These are phyloP conservation scores for Fusarium bactridioides DNA, from an alignment of 2,329 filamentous ascomycete species.

Conservation along the genomic window DNA sequence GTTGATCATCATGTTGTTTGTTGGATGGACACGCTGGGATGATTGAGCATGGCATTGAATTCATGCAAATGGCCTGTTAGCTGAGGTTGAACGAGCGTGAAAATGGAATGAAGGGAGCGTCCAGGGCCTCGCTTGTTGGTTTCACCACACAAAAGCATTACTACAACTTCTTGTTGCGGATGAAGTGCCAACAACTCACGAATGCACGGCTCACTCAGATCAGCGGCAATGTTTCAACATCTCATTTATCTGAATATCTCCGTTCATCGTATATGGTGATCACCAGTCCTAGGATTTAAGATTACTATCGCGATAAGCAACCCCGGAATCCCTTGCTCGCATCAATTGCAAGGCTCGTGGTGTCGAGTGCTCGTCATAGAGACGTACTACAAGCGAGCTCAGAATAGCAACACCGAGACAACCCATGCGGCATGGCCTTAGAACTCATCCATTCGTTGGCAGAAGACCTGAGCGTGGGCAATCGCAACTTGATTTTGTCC, in stretches of 20 bases:
- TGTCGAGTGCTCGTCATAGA: slow-evolving; percentile 13
- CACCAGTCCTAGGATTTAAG: not conserved
- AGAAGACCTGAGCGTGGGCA: not conserved
- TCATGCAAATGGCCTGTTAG: not conserved
- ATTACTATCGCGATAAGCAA: slow-evolving; percentile 19
- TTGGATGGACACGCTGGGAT: not conserved
- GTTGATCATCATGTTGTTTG: slow-evolving; percentile 1
- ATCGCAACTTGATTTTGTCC: not conserved
- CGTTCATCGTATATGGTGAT: not conserved
- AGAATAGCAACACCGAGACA: slow-evolving; percentile 17
- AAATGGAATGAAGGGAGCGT: slow-evolving; percentile 27
- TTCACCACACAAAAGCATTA: slow-evolving; percentile 8
- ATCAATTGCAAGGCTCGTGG: not conserved
- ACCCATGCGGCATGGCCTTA: slow-evolving; percentile 13
- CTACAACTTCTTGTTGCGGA: not conserved
- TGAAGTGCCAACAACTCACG: slow-evolving; percentile 4
- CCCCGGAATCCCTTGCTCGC: slow-evolving; percentile 20
- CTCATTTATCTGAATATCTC: slow-evolving; percentile 22
- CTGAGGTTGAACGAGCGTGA: not conserved
- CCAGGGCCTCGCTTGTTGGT: slow-evolving; percentile 8
- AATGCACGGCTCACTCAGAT: slow-evolving; percentile 10
- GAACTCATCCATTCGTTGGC: slow-evolving; percentile 3
- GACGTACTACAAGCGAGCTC: slow-evolving; percentile 16
- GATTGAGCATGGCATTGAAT: not conserved
- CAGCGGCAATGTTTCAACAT: slow-evolving; percentile 24